phyloP scores from a whole-genome alignment of 2,329 filamentous ascomycete species.

The Fusarium camptoceras region DNA sequence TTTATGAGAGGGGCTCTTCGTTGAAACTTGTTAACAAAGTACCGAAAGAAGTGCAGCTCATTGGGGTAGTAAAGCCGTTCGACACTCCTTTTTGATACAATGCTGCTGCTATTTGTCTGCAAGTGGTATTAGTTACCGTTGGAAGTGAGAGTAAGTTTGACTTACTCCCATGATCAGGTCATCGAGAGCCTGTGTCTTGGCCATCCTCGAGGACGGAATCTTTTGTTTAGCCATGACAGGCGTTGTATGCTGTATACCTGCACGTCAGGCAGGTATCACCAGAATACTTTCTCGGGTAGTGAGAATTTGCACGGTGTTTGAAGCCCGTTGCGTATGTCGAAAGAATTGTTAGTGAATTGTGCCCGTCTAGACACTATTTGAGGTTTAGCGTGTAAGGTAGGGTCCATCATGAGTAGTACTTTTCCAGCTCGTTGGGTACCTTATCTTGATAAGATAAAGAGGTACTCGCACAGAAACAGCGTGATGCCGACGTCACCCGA shows the following conservation, averaged over 20 bases:
- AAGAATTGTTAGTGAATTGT: conserved; percentile 38
- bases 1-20: conserved; percentile 90
- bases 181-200: conserved; percentile 55
- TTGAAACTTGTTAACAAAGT: conserved; percentile 87
- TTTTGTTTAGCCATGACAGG: conserved; percentile 34
- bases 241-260: not conserved
- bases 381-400: conserved; percentile 23
- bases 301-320: not conserved
- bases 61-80: conserved; percentile 84
- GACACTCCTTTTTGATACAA: conserved; percentile 93
- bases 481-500: conserved; percentile 16
- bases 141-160: conserved; percentile 15
- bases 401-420: conserved; percentile 2
- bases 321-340: not conserved
- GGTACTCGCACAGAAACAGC: not conserved
- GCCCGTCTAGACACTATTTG: conserved; percentile 8
- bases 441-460: conserved; percentile 16
- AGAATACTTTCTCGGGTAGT: not conserved
- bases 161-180: conserved; percentile 68
- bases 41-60: conserved; percentile 85
- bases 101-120: conserved; percentile 90
- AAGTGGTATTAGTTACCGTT: conserved; percentile 8
- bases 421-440: not conserved
- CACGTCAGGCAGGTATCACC: not conserved
- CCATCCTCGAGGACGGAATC: conserved; percentile 14